A percentile compares a stretch with the other conserved stretches of the same genome.
phyloP scores from a whole-genome alignment of 2,329 filamentous ascomycete species.

The Diplodia seriata region DNA sequence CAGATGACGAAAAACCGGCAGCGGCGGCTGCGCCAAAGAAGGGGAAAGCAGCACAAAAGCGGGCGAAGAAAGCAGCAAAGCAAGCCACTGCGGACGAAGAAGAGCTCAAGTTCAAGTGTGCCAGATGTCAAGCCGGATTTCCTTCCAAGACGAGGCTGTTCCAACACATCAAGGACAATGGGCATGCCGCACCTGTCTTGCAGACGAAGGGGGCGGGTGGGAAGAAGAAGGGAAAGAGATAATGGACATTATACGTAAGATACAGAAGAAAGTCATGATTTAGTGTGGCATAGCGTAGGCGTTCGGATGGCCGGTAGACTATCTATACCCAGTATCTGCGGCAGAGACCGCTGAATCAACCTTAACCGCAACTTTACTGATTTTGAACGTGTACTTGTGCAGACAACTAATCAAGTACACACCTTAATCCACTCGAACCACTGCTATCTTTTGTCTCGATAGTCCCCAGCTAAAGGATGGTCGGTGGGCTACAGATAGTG shows the following conservation, averaged over 20 bases:
- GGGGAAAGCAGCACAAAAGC: constrained; percentile 58
- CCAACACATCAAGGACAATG: constrained; percentile 70
- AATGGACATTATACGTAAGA: background rate
- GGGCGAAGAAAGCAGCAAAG: constrained; percentile 55
- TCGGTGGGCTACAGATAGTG: too few species aligned
- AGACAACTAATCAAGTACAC: too few species aligned
- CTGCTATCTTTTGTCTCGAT: too few species aligned
- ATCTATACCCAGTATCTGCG: constrained; percentile 20
- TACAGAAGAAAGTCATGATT: background rate
- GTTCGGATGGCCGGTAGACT: constrained; percentile 8
- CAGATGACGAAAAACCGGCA: constrained; percentile 32
- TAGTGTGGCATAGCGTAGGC: constrained; percentile 14
- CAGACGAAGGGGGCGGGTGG: constrained; percentile 30
- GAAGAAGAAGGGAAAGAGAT: constrained; percentile 37
- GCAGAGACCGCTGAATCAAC: background rate
- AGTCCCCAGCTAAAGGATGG: too few species aligned
- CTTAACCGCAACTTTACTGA: background rate
- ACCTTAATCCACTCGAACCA: too few species aligned
- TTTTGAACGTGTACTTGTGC: too few species aligned
- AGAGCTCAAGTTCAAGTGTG: constrained; percentile 69
- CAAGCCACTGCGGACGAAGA: constrained; percentile 42
- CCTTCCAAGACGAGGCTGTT: constrained; percentile 76
- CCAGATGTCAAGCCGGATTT: constrained; percentile 79
- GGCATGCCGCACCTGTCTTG: constrained; percentile 65
- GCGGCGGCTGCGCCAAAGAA: constrained; percentile 45